A percentile compares a stretch with the other conserved stretches of the same genome.
Conservation (phyloP, 2,329 filamentous ascomycete species). For the Pseudocercospora fuligena region DNA sequence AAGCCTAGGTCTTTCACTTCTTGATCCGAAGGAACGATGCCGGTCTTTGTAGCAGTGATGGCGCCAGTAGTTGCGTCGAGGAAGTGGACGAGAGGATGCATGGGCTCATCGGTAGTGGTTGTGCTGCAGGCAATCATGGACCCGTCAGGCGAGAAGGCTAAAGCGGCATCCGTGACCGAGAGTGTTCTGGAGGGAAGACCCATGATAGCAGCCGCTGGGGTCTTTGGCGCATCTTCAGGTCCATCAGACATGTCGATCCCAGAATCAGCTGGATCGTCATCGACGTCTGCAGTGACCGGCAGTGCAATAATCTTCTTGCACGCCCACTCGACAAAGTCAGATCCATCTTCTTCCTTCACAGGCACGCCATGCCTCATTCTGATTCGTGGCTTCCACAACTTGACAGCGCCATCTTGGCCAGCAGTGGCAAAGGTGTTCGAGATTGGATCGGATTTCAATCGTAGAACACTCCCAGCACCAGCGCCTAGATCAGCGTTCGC, state of each 20-base stretch:
- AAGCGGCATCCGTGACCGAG: slow-evolving; percentile 58
- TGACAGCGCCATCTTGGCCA: slow-evolving; percentile 77
- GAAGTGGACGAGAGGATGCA: slow-evolving; percentile 69
- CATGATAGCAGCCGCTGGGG: not conserved
- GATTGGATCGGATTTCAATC: slow-evolving; percentile 72
- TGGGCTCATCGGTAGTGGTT: slow-evolving; percentile 47
- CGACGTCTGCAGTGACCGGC: slow-evolving; percentile 37
- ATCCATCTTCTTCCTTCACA: slow-evolving; percentile 62
- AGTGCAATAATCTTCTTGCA: slow-evolving; percentile 63
- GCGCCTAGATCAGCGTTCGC: slow-evolving; percentile 22
- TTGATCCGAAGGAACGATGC: slow-evolving; percentile 47
- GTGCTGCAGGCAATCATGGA: slow-evolving; percentile 73
- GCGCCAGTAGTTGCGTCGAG: slow-evolving; percentile 73
- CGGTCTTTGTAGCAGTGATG: slow-evolving; percentile 68
- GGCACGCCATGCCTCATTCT: slow-evolving; percentile 71
- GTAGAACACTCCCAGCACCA: slow-evolving; percentile 65
- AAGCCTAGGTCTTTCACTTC: slow-evolving; percentile 68
- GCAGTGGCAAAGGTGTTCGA: slow-evolving; percentile 79
- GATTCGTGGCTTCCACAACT: slow-evolving; percentile 79
- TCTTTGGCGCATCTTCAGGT: slow-evolving; percentile 13
- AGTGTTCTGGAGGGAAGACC: not conserved
- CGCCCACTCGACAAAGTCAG: slow-evolving; percentile 74
- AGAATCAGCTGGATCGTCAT: slow-evolving; percentile 33
- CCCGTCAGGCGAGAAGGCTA: slow-evolving; percentile 83
- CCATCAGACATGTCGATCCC: slow-evolving; percentile 50